A percentile compares a stretch with the other conserved stretches of the same genome.
Conservation (phyloP, 2,329 filamentous ascomycete genomes). For the Aotearoamyces nothofagi region DNA sequence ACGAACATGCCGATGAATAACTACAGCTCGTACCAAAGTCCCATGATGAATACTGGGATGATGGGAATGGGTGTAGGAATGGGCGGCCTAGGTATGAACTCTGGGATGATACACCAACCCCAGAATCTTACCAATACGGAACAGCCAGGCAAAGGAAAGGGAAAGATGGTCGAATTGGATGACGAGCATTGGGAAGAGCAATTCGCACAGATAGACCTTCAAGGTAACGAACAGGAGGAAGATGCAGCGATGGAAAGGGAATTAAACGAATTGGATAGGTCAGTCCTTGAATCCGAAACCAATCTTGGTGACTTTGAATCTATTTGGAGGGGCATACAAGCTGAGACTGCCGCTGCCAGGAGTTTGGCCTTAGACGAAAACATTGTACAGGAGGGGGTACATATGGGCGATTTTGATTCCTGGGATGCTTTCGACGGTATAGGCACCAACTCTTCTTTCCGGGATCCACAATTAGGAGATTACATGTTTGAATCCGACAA, state of each 20-base stretch:
- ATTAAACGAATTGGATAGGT: conserved; percentile 79
- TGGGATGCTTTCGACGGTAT: conserved; percentile 63
- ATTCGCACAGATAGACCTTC: conserved; percentile 73
- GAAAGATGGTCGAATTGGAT: conserved; percentile 86
- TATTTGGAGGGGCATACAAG: conserved; percentile 72
- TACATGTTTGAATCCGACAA: conserved; percentile 96
- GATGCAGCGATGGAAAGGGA: conserved; percentile 33
- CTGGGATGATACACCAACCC: conserved; percentile 27
- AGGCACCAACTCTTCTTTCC: conserved; percentile 49
- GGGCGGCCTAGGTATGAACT: conserved; percentile 38
- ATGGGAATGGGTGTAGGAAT: conserved; percentile 20
- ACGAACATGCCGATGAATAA: conserved; percentile 26
- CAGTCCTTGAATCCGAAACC: conserved; percentile 57
- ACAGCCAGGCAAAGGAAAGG: conserved; percentile 55
- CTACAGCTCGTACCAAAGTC: conserved; percentile 37
- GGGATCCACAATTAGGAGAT: conserved; percentile 68
- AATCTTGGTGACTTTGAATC: conserved; percentile 79
- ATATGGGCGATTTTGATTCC: conserved; percentile 62
- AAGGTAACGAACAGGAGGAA: conserved; percentile 31
- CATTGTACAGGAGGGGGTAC: conserved; percentile 36
- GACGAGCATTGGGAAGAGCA: conserved; percentile 94
- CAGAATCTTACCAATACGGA: conserved; percentile 27
- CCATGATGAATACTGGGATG: conserved; percentile 37
- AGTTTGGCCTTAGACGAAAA: conserved; percentile 54
- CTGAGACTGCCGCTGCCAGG: conserved; percentile 55